Evolutionary conservation across 805 yeast genomes (phyloP), one percentile per base, ranked within the genome.

Genomic region (Metschnikowia henanensis): DNA sequence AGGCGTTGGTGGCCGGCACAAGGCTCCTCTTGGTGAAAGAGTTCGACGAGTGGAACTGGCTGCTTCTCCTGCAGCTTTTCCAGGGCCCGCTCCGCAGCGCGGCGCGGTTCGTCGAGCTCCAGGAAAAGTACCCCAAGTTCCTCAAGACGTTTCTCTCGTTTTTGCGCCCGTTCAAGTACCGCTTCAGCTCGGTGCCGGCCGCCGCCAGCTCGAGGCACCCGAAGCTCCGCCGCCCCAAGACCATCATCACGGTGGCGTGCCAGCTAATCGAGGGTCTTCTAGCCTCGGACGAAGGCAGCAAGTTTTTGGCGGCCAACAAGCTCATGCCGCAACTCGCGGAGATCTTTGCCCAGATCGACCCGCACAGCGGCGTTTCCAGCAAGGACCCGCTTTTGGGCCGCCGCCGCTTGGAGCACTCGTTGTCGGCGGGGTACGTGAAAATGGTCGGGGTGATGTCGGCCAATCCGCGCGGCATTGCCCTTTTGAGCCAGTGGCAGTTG

Each of bases 21-120:
- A 81, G 75, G 50, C 90, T 94, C 1, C 62, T 89, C 30, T 75
- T 84, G 4, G 82, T 95, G 0, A 94, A 92, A 58, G 87, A 83
- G 41, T 90, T 75, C 58, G 70, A 81, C 1, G 81, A 80, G 39
- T 94, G 99, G 99, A 83, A 90, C 57, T 91, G 97, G 96, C 78
- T 75, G 20, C 68, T 83, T 1, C 69, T 94, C 0, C 68, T 77
- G 15, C 85, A 81, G 45, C 65, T 94, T n/a, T 76, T 89, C 53
- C 83, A 77, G 52, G 97, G 97, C 0, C 96, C 97, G 0, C 64
- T 94, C n/a, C 63, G 79, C 45, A 83, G 80, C 55, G 83, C 87
- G 0, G 79, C 72, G 50, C 70, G 88, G 37, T 72, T 94, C 33
- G 95, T 89, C 25, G 98, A 92, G 44, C 70, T 85, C 1, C 73